phyloP scores from a whole-genome alignment of 345 rosid species.

The Carallia pectinifolia region DNA sequence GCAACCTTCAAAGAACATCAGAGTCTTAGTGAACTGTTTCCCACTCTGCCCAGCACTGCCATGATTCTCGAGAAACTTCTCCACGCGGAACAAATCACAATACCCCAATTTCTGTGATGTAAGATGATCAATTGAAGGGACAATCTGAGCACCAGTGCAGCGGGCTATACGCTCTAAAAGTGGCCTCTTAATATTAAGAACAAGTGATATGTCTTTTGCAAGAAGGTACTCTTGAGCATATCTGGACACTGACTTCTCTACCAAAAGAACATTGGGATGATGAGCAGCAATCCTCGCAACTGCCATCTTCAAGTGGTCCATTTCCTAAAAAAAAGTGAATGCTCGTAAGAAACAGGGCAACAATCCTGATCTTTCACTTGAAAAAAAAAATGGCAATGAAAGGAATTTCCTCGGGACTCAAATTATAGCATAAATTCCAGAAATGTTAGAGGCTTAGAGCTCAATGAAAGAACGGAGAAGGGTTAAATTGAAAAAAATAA shows the following conservation, averaged over 20 bases:
- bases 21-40: conserved; percentile 71
- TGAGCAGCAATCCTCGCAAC: conserved; percentile 89
- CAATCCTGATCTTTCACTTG: not conserved
- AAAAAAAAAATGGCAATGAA: not conserved
- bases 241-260: conserved; percentile 94
- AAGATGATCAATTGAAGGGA: conserved; percentile 86
- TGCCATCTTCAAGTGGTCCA: conserved; percentile 95
- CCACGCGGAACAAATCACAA: conserved; percentile 84
- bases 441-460: not conserved
- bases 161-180: conserved; percentile 89
- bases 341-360: not conserved
- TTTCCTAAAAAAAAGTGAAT: conserved; percentile 53
- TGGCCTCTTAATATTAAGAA: conserved; percentile 79
- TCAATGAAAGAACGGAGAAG: not conserved
- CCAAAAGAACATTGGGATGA: conserved; percentile 80
- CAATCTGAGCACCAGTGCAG: conserved; percentile 87
- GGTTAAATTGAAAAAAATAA: conserved; percentile 3
- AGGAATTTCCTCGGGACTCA: not conserved
- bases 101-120: conserved; percentile 73
- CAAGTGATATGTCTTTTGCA: conserved; percentile 81
- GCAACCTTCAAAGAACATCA: conserved; percentile 93
- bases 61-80: conserved; percentile 71
- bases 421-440: not conserved
- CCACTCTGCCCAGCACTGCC: conserved; percentile 79
- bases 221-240: conserved; percentile 90